Conservation (phyloP, 73 alveolate species). For the Effrenium voratum region DNA sequence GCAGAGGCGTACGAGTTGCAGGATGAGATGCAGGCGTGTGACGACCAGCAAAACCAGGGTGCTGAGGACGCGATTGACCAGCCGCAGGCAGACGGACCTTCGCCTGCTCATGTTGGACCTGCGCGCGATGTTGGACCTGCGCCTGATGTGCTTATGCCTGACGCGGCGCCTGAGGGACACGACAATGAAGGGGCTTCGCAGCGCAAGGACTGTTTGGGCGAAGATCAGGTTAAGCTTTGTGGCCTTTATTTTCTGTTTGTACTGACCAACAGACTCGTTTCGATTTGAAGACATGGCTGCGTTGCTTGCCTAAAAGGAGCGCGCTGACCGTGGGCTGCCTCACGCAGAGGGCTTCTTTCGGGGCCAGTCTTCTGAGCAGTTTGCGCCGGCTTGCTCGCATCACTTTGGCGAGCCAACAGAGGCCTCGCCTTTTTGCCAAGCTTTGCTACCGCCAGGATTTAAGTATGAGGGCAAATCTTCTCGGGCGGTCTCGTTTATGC, state of each 20-base stretch:
- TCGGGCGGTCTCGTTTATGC: background rate
- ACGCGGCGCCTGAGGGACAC: background rate
- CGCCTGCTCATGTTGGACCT: too few species aligned
- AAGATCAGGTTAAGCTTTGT: background rate
- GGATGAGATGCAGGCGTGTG: too few species aligned
- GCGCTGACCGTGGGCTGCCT: background rate
- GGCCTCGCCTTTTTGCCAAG: background rate
- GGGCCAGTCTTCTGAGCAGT: background rate
- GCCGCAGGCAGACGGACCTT: too few species aligned
- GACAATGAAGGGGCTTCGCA: background rate
- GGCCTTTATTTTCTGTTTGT: background rate
- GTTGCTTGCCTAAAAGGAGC: background rate
- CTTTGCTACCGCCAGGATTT: background rate
- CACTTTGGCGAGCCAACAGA: background rate
- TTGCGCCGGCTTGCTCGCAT: background rate
- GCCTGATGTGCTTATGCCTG: background rate
- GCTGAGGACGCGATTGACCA: too few species aligned
- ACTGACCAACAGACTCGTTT: background rate
- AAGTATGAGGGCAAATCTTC: background rate
- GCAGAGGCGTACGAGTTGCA: too few species aligned
- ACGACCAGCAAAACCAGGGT: too few species aligned
- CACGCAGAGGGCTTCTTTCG: background rate
- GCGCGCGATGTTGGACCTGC: background rate
- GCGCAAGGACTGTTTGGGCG: background rate
- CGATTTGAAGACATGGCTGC: background rate